Evolutionary conservation across 176 grass and related monocot genomes (phyloP).

Genomic region (Eleusine indica): DNA sequence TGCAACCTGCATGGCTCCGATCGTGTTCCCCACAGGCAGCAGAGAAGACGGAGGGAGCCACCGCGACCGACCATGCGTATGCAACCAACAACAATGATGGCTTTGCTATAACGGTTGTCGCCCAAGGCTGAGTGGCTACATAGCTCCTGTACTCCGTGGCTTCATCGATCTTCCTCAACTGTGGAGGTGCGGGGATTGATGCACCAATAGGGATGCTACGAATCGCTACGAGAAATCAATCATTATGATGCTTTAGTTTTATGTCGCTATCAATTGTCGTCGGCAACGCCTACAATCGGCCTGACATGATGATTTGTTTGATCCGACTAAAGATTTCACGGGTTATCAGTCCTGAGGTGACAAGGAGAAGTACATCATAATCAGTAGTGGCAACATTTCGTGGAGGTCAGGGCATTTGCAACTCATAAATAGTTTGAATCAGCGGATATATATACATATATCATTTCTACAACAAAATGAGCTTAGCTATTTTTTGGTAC

Average conservation of each 20-base stretch:
- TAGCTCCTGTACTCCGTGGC: background rate
- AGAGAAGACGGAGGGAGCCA: background rate
- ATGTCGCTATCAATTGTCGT: background rate
- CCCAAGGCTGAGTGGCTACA: background rate
- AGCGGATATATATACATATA: no score
- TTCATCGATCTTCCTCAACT: background rate
- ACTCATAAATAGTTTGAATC: background rate
- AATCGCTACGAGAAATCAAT: background rate
- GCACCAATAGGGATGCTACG: background rate
- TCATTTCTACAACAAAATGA: no score
- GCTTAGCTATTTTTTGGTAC: no score
- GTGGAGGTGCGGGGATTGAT: background rate
- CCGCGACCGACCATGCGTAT: constrained; percentile 4
- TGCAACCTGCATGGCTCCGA: background rate
- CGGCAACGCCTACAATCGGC: no score
- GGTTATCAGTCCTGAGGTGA: background rate
- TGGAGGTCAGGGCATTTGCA: background rate
- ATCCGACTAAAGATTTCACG: background rate
- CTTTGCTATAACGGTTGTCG: constrained; percentile 6
- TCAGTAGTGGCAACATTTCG: background rate
- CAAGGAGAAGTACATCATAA: background rate
- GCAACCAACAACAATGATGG: constrained; percentile 20
- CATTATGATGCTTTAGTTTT: background rate
- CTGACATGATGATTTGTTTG: background rate
- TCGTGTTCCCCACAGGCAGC: background rate